A percentile compares a stretch with the other conserved stretches of the same genome.
Conservation (phyloP, 768 basidiomycete species). For the Panus rudis region DNA sequence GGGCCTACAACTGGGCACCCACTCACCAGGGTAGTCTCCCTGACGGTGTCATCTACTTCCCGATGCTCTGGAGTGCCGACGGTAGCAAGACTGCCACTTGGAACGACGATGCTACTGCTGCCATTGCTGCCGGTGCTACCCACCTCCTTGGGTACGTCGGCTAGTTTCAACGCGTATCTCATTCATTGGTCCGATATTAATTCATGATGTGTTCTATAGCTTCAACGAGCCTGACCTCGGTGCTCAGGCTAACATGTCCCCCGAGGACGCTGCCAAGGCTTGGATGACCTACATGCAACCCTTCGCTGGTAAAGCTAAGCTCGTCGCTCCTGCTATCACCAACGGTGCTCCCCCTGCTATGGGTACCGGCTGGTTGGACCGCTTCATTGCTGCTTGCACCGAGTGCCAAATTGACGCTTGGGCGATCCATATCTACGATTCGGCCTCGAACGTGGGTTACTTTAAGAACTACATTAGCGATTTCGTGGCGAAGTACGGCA, state of each 20-base stretch:
- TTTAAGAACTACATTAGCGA: slow-evolving; percentile 25
- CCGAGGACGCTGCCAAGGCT: slow-evolving; percentile 19
- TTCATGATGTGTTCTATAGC: slow-evolving; percentile 7
- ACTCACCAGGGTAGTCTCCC: slow-evolving; percentile 12
- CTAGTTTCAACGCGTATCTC: not conserved
- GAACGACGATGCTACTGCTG: slow-evolving; percentile 19
- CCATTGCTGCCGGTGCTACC: slow-evolving; percentile 21
- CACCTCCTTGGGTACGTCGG: slow-evolving; percentile 21
- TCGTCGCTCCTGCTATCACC: slow-evolving; percentile 26
- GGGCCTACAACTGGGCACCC: slow-evolving; percentile 24
- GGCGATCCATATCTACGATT: slow-evolving; percentile 26
- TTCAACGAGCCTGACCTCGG: slow-evolving; percentile 26
- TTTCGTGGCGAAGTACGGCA: slow-evolving; percentile 21
- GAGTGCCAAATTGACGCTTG: slow-evolving; percentile 22
- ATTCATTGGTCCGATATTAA: not conserved
- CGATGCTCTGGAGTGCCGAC: slow-evolving; percentile 21
- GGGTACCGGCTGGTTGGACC: slow-evolving; percentile 25
- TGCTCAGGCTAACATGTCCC: slow-evolving; percentile 23
- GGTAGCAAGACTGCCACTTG: slow-evolving; percentile 16
- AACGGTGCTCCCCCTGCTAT: slow-evolving; percentile 25
- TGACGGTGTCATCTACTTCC: slow-evolving; percentile 15
- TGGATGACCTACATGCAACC: slow-evolving; percentile 26
- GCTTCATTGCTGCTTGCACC: slow-evolving; percentile 22
- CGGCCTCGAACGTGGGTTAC: slow-evolving; percentile 22
- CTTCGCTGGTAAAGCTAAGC: slow-evolving; percentile 24